Evolutionary conservation across 2,329 filamentous ascomycete genomes (phyloP), one percentile per base, ranked within the genome.

Genomic region (Clonostachys chloroleuca): DNA sequence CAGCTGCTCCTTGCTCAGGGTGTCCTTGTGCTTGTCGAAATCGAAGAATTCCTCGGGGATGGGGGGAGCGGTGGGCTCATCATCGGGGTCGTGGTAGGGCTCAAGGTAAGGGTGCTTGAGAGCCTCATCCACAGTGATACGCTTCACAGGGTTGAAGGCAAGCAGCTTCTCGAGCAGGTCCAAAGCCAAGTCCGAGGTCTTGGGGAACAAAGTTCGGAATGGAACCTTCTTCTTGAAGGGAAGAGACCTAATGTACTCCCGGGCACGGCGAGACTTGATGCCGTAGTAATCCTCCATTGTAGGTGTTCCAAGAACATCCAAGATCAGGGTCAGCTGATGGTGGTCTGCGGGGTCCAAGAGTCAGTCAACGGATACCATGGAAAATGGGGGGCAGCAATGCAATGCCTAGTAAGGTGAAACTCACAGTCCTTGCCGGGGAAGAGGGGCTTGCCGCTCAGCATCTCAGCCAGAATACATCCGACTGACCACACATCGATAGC

Each of bases 221-320:
- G 94, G 92, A 43, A 97, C 95, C 84, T 97, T 97, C 85, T 97
- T 97, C 83, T 97, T 97, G 78, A 97, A 97, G 16, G 94, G 92
- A 42, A 97, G 81, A 46, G 92, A 96, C 52, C 94, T 90, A 64
- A 99, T 99, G 74, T 99, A 99, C 72, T 99, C 94, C 54, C 94
- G 84, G 44, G 94, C 94, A 61, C 94, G 89, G 55, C 94, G 88
- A 46, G 94, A 97, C 75, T 99, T 99, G 81, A 99, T 99, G 55
- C 94, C 94, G 61, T 99, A 99, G 80, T 99, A 99, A 67, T 99
- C 94, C 68, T 99, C 94, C 94, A 99, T 99, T 12, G 94, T 99
- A 4, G 94, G 94, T 4, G 94, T 99, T 54, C 94, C 94, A 50
- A 99, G 86, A 45, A 99, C 92, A 59, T 99, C 94, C 56, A 99